Conservation (phyloP, 2,329 filamentous ascomycete genomes). For the Metarhizium rileyi region DNA sequence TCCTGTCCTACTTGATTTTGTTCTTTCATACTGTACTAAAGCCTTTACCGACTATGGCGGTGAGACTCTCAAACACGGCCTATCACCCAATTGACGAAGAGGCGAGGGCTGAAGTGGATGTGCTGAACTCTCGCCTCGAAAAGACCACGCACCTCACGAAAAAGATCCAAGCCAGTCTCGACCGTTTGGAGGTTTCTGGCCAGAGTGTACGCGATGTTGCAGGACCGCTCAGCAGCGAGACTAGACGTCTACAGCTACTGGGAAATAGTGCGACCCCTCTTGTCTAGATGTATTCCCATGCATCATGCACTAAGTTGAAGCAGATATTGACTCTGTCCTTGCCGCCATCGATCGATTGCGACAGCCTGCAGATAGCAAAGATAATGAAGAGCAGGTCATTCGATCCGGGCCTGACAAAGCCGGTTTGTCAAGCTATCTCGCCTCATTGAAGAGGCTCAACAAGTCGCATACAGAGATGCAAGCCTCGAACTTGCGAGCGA, state of each 20-base stretch:
- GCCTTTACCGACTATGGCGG: conserved; percentile 32
- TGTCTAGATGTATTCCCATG: neutral
- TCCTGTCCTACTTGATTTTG: neutral
- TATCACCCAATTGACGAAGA: conserved; percentile 52
- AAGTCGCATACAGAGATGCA: conserved; percentile 78
- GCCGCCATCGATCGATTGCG: conserved; percentile 80
- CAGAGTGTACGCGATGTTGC: conserved; percentile 88
- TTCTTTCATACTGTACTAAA: neutral
- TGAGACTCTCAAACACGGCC: conserved; percentile 35
- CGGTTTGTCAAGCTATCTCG: conserved; percentile 75
- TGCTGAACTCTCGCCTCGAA: conserved; percentile 65
- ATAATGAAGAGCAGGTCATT: conserved; percentile 85
- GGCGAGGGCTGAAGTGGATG: conserved; percentile 59
- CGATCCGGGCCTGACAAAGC: conserved; percentile 75
- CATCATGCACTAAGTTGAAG: conserved; percentile 9
- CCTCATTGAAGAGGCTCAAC: conserved; percentile 79
- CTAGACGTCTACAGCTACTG: conserved; percentile 77
- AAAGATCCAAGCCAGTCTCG: conserved; percentile 85
- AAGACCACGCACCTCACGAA: conserved; percentile 91
- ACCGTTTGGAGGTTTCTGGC: conserved; percentile 75
- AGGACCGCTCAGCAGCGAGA: conserved; percentile 86
- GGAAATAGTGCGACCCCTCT: conserved; percentile 54
- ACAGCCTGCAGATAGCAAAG: conserved; percentile 86
- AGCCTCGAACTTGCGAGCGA: conserved; percentile 82
- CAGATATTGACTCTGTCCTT: conserved; percentile 78